Base-by-base conservation (phyloP, 352 stramenopile genomes). In the Aphanomyces stellatus region DNA sequence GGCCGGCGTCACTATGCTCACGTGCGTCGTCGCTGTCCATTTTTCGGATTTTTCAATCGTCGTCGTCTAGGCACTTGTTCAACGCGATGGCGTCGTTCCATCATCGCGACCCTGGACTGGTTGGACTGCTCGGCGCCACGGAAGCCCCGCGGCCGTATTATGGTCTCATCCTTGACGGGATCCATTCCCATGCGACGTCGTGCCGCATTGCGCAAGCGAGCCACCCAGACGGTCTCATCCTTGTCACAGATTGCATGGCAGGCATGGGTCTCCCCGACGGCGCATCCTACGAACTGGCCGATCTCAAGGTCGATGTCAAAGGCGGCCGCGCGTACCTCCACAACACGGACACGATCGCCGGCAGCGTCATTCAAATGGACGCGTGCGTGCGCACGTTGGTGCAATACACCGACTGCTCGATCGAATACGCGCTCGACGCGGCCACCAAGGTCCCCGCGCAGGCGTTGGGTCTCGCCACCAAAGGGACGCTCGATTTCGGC, bases 31-130 rank as follows among this genome's bases (percentile, higher is more conserved):
- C 19, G 51, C 8, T 51, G 19, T 51, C 8, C 7, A 22, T 51
- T 51, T 22, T 4, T 27, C 19, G 24, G 24, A 30, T 11, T 22
- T 49, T 7, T 2, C 59, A 43, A 35, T 13, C 70, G 56, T 42
- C 22, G 42, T 62, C 4, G 19, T 30, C 30, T 48, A 85, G 77
- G 6, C 88, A 97, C 71, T 66, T 97, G 19, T 97, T 94, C 74
- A 97, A 97, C 67, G 90, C 90, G 7, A 97, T 97, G 90, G 80
- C 75, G 24, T 76, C 82, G 4, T 97, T 97, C 75, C 89, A 97
- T 64, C 90, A 97, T 69, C 82, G 89, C 28, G 81, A 96, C 43
- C 90, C 90, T 6, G 90, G 89, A 3, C 80, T 97, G 57, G 84
- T 96, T 13, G 90, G 90, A 1, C 71, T 97, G 25, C 75, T 96